Conservation (phyloP, 2,329 filamentous ascomycete genomes). For the Calonectria pseudoreteaudii region DNA sequence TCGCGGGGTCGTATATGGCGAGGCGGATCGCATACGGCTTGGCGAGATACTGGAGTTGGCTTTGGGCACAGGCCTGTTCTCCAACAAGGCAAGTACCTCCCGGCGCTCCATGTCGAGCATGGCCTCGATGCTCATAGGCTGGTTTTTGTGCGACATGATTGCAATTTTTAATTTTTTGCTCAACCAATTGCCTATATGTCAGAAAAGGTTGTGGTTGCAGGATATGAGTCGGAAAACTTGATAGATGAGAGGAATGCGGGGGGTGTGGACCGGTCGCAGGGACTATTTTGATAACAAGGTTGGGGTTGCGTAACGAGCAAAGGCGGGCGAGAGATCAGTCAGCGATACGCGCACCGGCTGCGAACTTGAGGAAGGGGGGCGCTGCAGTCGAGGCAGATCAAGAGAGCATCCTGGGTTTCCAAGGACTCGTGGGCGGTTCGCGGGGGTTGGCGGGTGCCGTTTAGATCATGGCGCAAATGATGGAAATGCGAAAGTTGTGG, state of each 20-base stretch:
- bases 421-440: conserved; percentile 16
- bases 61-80: conserved; percentile 57
- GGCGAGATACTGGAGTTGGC: conserved; percentile 42
- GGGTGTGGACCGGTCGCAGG: conserved; percentile 15
- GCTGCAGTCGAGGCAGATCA: conserved; percentile 22
- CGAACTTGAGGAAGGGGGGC: conserved; percentile 21
- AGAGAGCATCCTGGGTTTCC: conserved; percentile 32
- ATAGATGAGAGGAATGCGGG: conserved; percentile 20
- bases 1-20: conserved; percentile 67
- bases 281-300: conserved; percentile 2
- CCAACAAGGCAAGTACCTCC: conserved; percentile 78
- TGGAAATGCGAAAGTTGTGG: background rate
- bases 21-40: conserved; percentile 59
- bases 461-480: conserved; percentile 26
- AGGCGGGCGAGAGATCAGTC: background rate
- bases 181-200: conserved; percentile 12
- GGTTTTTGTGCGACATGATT: conserved; percentile 48
- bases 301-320: background rate
- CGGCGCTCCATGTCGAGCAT: conserved; percentile 81
- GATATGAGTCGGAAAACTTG: background rate
- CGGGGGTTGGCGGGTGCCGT: conserved; percentile 13
- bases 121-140: conserved; percentile 79
- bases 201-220: background rate
- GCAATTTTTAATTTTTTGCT: conserved; percentile 3
- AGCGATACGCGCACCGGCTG: conserved; percentile 4